phyloP scores from a whole-genome alignment of 805 yeast genomes.

The Saccharomycopsis selenospora region DNA sequence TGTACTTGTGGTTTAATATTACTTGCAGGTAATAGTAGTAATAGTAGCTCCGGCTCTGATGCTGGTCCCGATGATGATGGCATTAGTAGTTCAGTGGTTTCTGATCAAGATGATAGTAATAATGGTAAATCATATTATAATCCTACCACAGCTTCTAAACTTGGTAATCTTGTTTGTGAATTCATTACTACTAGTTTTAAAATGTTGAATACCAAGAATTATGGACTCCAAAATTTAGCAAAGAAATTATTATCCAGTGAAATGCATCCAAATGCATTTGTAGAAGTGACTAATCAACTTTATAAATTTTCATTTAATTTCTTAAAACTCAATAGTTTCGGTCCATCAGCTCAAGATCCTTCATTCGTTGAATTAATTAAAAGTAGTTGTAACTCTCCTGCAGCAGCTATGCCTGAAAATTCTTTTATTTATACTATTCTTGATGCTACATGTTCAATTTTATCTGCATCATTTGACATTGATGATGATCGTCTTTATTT shows the following conservation, averaged over 20 bases:
- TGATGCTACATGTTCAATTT: neutral
- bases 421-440: neutral
- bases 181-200: neutral
- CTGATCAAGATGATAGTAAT: no score
- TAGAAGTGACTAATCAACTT: neutral
- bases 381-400: no score
- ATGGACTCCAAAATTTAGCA: neutral
- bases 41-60: no score
- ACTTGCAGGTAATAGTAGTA: neutral
- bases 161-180: neutral
- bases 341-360: neutral
- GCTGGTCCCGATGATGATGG: no score
- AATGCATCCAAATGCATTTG: neutral
- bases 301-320: neutral
- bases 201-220: neutral
- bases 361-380: no score
- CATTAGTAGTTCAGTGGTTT: no score
- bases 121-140: no score
- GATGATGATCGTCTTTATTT: neutral
- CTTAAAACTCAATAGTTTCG: neutral
- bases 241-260: neutral
- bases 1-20: constrained; percentile 2
- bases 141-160: no score
- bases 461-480: neutral
- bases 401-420: neutral